Base-by-base conservation (phyloP, 176 grass and related monocot genomes). In the Musa beccarii region DNA sequence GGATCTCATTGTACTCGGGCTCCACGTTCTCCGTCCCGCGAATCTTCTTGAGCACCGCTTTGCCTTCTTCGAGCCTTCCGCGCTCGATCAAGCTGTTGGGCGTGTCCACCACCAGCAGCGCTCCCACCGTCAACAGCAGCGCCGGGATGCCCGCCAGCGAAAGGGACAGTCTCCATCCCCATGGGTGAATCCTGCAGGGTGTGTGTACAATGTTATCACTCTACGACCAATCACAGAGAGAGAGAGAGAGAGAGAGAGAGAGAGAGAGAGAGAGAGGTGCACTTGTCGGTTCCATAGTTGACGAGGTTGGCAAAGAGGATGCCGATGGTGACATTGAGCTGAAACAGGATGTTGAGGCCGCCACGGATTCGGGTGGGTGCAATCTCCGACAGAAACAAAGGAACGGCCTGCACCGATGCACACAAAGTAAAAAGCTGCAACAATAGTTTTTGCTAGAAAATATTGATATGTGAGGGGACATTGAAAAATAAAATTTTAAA, bases 21-120 rank as follows among this genome's bases (percentile, higher is more conserved):
- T 90, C 93, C 29, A 96, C 87, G 76, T 96, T 96, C 9, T 88
- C 73, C 9, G 80, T 92, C 53, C 92, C 92, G 10, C 92, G 80
- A 64, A 96, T 96, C 78, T 28, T 83, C 82, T 63, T 87, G 11
- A 96, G 83, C 73, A 92, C 92, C 1, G 78, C 78, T 71, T 87
- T 96, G 53, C 92, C 92, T 24, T 96, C 92, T 0, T 92, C 92
- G 1, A 92, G 78, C 2, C 56, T 75, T 3, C 92, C 92, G 49
- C 92, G 89, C 84, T 96, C 92, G 51, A 96, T 92, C 12, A 96
- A 84, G 76, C 92, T 96, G 84, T 96, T 96, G 53, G 92, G 92
- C 0, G 92, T 96, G 77, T 96, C 92, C 10, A 72, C 73, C 14
- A 96, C 92, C 55, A 92, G 74, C 49, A 96, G 80, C 53, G 92